Evolutionary conservation across 2,329 filamentous ascomycete species (phyloP).

Genomic region (Huntiella moniliformis): DNA sequence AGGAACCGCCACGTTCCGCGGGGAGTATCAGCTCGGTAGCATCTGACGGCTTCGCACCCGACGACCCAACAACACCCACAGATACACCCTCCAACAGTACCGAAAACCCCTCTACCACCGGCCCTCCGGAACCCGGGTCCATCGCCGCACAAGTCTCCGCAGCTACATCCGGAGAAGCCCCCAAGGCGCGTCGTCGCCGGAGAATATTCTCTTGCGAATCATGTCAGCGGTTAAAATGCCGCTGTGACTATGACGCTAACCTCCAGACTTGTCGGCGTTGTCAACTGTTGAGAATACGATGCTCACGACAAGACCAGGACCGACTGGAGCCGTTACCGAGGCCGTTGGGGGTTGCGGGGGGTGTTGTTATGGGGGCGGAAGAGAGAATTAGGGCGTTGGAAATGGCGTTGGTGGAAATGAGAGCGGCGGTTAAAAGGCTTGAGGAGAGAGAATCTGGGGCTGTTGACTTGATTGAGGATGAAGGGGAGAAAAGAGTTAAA

Average conservation of each 20-base stretch:
- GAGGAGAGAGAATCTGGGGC: no score
- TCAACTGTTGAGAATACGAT: conserved; percentile 10
- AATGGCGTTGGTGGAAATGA: neutral
- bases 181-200: conserved; percentile 8
- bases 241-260: conserved; percentile 9
- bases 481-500: neutral
- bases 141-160: conserved; percentile 8
- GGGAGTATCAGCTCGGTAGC: no score
- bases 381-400: conserved; percentile 7
- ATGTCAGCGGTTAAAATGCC: conserved; percentile 10
- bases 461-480: no score
- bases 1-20: no score
- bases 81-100: neutral
- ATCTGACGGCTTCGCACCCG: neutral
- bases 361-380: no score
- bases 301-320: conserved; percentile 11
- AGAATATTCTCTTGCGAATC: conserved; percentile 11
- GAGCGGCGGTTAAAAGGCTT: no score
- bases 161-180: conserved; percentile 1
- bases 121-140: conserved; percentile 2
- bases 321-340: conserved; percentile 8
- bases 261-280: conserved; percentile 9
- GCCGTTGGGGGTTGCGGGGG: neutral
- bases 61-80: neutral
- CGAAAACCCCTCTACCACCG: neutral